Conservation (phyloP, 2,329 filamentous ascomycete genomes). For the Colletotrichum shisoi region DNA sequence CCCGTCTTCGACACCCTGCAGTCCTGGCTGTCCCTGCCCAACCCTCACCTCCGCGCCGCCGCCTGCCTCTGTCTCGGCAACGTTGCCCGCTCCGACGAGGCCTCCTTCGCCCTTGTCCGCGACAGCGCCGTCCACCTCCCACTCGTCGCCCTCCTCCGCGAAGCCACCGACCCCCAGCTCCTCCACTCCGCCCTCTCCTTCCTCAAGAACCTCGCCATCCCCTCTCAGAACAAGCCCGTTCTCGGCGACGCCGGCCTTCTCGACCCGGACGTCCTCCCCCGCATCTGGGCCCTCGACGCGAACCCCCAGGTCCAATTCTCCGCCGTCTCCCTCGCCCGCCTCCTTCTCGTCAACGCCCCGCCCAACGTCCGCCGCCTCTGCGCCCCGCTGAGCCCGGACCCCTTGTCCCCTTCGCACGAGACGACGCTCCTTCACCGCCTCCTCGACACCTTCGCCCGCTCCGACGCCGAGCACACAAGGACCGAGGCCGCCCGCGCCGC, state of each 20-base stretch:
- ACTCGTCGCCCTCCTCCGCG: constrained; percentile 52
- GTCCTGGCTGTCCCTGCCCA: constrained; percentile 55
- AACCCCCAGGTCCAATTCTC: constrained; percentile 60
- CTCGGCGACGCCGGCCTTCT: constrained; percentile 59
- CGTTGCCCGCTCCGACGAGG: constrained; percentile 65
- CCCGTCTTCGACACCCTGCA: constrained; percentile 54
- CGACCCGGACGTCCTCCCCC: constrained; percentile 56
- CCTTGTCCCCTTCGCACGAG: constrained; percentile 41
- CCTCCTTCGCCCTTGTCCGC: constrained; percentile 60
- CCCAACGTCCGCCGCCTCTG: constrained; percentile 62
- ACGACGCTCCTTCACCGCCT: constrained; percentile 51
- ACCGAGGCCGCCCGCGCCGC: constrained; percentile 66
- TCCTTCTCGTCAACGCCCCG: constrained; percentile 63
- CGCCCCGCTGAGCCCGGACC: constrained; percentile 50
- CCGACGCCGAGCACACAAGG: constrained; percentile 61
- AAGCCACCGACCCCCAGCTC: constrained; percentile 57
- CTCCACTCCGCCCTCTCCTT: constrained; percentile 67
- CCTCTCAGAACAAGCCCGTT: constrained; percentile 60
- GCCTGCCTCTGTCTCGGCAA: constrained; percentile 70
- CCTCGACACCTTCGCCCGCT: constrained; percentile 49
- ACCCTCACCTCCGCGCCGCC: constrained; percentile 60
- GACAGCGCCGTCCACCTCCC: constrained; percentile 53
- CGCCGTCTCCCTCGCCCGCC: constrained; percentile 64
- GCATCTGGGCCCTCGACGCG: constrained; percentile 62
- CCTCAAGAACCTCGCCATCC: constrained; percentile 71